Conservation (phyloP, 345 rosid species). For the Limnanthes douglasii region DNA sequence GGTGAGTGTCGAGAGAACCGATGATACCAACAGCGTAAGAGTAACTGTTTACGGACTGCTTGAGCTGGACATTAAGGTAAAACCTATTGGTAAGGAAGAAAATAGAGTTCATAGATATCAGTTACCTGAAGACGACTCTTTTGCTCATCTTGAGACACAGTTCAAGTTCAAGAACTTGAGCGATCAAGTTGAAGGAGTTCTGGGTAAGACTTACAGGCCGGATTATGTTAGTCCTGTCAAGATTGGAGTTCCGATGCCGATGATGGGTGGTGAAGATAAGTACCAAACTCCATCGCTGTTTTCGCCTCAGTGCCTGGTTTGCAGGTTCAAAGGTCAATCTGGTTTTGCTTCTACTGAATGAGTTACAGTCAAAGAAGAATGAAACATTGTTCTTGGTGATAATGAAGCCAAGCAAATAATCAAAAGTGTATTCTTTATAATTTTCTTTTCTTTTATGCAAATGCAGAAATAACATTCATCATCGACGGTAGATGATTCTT, state of each 20-base stretch:
- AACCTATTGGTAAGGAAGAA: constrained; percentile 50
- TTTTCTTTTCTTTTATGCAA: too few species aligned
- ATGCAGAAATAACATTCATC: too few species aligned
- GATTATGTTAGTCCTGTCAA: constrained; percentile 53
- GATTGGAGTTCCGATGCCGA: constrained; percentile 64
- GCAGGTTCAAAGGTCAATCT: constrained; percentile 42
- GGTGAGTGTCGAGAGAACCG: constrained; percentile 48
- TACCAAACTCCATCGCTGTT: constrained; percentile 55
- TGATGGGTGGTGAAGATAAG: constrained; percentile 79
- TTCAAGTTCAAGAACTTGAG: constrained; percentile 44
- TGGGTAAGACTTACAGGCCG: constrained; percentile 65
- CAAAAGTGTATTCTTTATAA: too few species aligned
- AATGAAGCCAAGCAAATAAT: too few species aligned
- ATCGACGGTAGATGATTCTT: too few species aligned
- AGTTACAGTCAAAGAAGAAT: too few species aligned
- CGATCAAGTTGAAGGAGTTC: constrained; percentile 51
- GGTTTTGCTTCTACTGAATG: constrained; percentile 14
- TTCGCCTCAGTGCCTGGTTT: constrained; percentile 43
- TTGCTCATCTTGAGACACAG: constrained; percentile 74
- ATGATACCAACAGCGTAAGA: constrained; percentile 32
- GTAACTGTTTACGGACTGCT: constrained; percentile 34
- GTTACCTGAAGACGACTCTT: constrained; percentile 41
- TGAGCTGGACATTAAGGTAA: constrained; percentile 39
- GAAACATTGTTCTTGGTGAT: too few species aligned
- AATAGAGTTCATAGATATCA: constrained; percentile 57